Base-by-base conservation (phyloP, 306 rosid genomes). In the Sesbania bispinosa region DNA sequence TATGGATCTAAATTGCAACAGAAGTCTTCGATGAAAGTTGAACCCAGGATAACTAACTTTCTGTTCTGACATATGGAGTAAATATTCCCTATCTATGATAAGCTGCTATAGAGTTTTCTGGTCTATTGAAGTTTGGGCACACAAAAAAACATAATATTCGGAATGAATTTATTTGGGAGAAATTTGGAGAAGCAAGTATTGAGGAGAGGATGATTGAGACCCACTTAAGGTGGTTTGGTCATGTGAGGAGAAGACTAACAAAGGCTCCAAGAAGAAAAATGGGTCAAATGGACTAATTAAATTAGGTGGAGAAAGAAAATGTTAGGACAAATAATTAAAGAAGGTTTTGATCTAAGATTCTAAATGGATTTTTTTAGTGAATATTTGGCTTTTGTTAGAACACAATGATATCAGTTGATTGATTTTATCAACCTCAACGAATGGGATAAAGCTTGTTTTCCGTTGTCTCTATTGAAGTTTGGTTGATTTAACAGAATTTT, bases 1-100 rank as follows among this genome's bases (percentile, higher is more conserved):
- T 43, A 61, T 75, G 43, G 67, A 70, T 65, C 62, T 65, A 53
- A 50, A 6, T 19, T 45, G 29, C 41, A 42, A 55, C 15, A 27
- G n/a, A 24, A 50, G 39, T 42, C 35, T 39, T n/a, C 7, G 27
- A 4, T 39, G 43, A 46, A 71, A 33, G 14, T 52, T 45, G 46
- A 60, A 35, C 38, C 58, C 65, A 10, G 9, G 62, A 69, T 20
- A 23, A 10, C 7, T 10, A 21, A 29, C 57, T 18, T 32, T 61
- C 41, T 26, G 8, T 59, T 36, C 13, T 38, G 24, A 21, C 61
- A 54, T 39, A 23, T 54, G 23, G 21, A 47, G 62, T 18, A 61
- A 33, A 58, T 45, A 9, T 59, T 43, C 58, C 32, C 41, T 53
- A 11, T 76, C 32, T 35, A 26, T 14, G 59, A 29, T 48, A 27